phyloP scores from a whole-genome alignment of 1,284 basidiomycete genomes.

The Heterobasidion parviporum region DNA sequence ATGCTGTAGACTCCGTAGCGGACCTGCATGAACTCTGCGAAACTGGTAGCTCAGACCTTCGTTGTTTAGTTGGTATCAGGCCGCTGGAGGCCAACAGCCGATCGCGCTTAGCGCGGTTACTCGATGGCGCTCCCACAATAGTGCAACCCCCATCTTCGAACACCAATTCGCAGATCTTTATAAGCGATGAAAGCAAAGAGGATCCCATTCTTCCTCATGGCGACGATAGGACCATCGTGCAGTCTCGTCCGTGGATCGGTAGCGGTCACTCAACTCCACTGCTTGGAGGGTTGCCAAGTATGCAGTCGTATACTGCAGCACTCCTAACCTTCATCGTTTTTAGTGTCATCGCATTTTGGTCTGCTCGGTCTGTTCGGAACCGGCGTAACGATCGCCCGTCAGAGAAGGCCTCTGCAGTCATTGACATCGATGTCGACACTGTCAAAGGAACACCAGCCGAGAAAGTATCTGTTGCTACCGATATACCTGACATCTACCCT shows the following conservation, averaged over 20 bases:
- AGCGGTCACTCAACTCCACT: background rate
- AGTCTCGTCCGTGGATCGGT: background rate
- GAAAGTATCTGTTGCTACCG: too few species aligned
- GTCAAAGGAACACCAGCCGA: too few species aligned
- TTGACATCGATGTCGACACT: too few species aligned
- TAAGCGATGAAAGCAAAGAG: background rate
- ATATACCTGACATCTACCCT: too few species aligned
- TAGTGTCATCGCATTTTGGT: background rate
- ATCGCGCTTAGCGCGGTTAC: conserved; percentile 23
- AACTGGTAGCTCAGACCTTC: conserved; percentile 35
- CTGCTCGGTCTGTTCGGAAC: background rate
- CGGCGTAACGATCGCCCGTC: background rate
- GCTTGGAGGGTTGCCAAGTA: background rate
- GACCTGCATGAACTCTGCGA: conserved; percentile 22
- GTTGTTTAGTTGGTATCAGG: conserved; percentile 55
- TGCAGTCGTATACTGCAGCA: background rate
- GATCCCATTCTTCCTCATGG: background rate
- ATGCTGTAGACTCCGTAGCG: background rate
- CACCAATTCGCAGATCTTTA: conserved; percentile 1
- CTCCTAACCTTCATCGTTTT: background rate
- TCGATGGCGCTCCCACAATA: conserved; percentile 25
- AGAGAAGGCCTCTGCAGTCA: background rate
- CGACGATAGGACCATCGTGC: background rate
- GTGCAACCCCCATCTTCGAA: conserved; percentile 3
- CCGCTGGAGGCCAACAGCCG: conserved; percentile 32